Conservation (phyloP, 2,329 filamentous ascomycete genomes). For the Aspergillus bombycis region DNA sequence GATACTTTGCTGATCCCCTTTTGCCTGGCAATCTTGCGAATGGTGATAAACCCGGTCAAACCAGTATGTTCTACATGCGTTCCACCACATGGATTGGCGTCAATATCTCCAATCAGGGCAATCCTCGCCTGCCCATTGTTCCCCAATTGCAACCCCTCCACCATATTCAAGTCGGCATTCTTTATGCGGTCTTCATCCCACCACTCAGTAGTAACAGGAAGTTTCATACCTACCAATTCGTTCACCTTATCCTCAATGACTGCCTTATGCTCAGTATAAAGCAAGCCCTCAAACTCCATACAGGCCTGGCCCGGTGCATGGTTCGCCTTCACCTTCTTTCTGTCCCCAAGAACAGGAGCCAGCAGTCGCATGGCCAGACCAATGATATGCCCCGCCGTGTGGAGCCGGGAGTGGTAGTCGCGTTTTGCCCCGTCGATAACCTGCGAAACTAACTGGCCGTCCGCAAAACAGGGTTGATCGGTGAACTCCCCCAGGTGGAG, state of each 20-base stretch:
- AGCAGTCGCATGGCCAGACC: constrained; percentile 33
- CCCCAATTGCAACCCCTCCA: constrained; percentile 20
- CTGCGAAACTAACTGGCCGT: constrained; percentile 26
- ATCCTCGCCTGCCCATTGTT: constrained; percentile 27
- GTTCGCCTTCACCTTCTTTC: constrained; percentile 35
- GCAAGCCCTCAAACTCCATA: constrained; percentile 33
- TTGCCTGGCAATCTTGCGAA: constrained; percentile 34
- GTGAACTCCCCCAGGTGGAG: constrained; percentile 28
- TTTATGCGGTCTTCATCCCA: constrained; percentile 21
- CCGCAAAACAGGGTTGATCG: constrained; percentile 8
- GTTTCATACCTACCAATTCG: constrained; percentile 26
- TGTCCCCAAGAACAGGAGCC: constrained; percentile 19
- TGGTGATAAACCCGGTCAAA: constrained; percentile 26
- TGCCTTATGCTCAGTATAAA: constrained; percentile 33
- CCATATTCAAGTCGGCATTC: constrained; percentile 13
- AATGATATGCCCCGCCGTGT: constrained; percentile 36
- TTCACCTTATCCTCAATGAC: constrained; percentile 33
- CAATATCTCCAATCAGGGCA: constrained; percentile 33
- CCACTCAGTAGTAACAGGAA: constrained; percentile 30
- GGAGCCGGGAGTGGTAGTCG: constrained; percentile 33
- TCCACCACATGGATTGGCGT: constrained; percentile 35
- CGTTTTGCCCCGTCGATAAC: constrained; percentile 29
- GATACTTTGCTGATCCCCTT: constrained; percentile 33
- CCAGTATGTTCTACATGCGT: constrained; percentile 32
- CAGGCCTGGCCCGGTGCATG: constrained; percentile 32